Percentiles rank a stretch among this genome's conserved stretches.
Evolutionary conservation across 306 rosid genomes (phyloP).

Genomic region (Gynostemma pentaphyllum): DNA sequence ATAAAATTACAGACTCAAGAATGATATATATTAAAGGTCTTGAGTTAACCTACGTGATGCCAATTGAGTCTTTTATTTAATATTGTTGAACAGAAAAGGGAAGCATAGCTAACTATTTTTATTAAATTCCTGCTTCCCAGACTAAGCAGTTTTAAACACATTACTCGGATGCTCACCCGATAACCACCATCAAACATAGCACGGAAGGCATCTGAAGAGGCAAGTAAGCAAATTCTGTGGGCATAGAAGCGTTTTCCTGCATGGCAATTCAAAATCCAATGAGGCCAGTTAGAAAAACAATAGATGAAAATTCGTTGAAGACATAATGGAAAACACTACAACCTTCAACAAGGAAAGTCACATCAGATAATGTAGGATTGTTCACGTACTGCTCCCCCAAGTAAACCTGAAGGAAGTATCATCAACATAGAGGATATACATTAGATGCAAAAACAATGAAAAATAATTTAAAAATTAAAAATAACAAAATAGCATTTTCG

Average conservation of each 20-base stretch:
- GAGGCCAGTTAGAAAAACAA: slow-evolving; percentile 2
- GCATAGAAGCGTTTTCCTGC: slow-evolving; percentile 91
- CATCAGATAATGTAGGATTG: slow-evolving; percentile 74
- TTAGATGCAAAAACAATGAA: too few species aligned
- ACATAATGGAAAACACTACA: slow-evolving; percentile 9
- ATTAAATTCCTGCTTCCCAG: not conserved
- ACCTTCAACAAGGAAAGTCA: slow-evolving; percentile 96
- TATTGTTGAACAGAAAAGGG: too few species aligned
- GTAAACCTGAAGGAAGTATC: slow-evolving; percentile 68
- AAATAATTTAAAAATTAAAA: not conserved
- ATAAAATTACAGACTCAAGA: not conserved
- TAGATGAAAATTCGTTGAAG: not conserved
- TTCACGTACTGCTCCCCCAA: slow-evolving; percentile 87
- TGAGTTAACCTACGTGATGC: too few species aligned
- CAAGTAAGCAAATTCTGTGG: slow-evolving; percentile 91
- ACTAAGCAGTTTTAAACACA: not conserved
- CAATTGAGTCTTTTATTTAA: too few species aligned
- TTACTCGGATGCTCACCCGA: slow-evolving; percentile 49
- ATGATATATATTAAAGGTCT: not conserved
- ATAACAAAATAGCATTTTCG: not conserved
- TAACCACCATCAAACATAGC: slow-evolving; percentile 99
- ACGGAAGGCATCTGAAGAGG: slow-evolving; percentile 94
- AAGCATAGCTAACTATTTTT: too few species aligned
- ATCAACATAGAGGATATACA: not conserved
- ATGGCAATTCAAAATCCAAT: slow-evolving; percentile 10